Conservation (phyloP, 1,284 basidiomycete genomes). For the Trichosporon asahii region DNA sequence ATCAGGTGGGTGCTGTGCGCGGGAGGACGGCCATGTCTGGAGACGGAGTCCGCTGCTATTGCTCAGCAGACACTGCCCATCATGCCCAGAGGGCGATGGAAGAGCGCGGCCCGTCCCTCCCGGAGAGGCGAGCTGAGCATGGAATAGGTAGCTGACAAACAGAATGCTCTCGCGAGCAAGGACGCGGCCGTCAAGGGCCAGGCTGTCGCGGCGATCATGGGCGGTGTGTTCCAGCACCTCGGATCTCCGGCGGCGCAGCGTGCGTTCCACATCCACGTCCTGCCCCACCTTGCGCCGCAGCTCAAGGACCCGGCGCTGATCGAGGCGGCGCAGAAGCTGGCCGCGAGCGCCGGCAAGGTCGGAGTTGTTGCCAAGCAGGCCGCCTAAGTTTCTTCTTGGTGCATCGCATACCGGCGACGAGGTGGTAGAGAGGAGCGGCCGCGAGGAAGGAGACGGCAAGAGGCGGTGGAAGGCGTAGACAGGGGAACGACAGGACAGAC, state of each 20-base stretch:
- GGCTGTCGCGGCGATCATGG: constrained; percentile 46
- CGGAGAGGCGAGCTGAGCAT: neutral
- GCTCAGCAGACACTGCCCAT: too few relatives aligned
- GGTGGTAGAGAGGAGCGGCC: neutral
- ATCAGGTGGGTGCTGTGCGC: constrained; percentile 36
- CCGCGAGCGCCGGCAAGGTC: constrained; percentile 23
- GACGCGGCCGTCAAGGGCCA: constrained; percentile 40
- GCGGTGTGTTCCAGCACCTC: constrained; percentile 44
- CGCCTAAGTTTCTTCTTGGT: too few relatives aligned
- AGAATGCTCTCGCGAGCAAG: constrained; percentile 30
- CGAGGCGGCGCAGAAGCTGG: constrained; percentile 30
- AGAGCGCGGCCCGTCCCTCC: too few relatives aligned
- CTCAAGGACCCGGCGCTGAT: constrained; percentile 40
- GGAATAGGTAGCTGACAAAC: constrained; percentile 8
- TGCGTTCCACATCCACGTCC: constrained; percentile 45
- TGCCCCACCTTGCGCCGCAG: constrained; percentile 41
- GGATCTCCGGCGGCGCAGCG: constrained; percentile 50
- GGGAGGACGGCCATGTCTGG: too few relatives aligned
- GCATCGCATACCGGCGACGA: neutral
- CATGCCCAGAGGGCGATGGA: too few relatives aligned
- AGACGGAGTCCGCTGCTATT: too few relatives aligned
- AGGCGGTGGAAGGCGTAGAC: neutral
- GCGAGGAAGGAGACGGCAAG: neutral
- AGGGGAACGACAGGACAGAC: neutral
- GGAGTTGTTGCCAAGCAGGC: constrained; percentile 11